phyloP scores from a whole-genome alignment of 1,284 basidiomycete genomes.

The Chiua sp. region DNA sequence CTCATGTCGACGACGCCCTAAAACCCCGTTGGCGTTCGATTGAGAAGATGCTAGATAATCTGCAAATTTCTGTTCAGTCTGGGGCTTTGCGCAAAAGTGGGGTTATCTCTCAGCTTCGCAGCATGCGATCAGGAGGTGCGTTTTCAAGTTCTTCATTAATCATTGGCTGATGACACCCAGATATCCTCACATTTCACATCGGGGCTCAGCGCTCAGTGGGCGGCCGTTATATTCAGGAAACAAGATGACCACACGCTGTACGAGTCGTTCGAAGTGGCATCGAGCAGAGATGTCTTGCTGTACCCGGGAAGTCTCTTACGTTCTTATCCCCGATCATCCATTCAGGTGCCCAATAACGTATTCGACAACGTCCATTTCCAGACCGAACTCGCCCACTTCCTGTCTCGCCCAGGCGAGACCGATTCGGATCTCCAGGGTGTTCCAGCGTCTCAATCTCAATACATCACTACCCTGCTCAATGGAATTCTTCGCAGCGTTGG shows the following conservation, averaged over 20 bases:
- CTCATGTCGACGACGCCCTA: not conserved
- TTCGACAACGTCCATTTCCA: conserved; percentile 11
- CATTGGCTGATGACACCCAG: not conserved
- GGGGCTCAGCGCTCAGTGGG: conserved; percentile 6
- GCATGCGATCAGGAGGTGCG: conserved; percentile 16
- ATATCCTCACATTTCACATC: conserved; percentile 22
- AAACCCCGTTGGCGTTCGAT: conserved; percentile 3
- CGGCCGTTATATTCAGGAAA: conserved; percentile 36
- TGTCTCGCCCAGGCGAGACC: conserved; percentile 5
- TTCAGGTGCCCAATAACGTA: conserved; percentile 6
- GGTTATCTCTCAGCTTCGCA: conserved; percentile 6
- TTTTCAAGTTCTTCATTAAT: no score
- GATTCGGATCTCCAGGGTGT: conserved; percentile 26
- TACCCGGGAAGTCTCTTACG: conserved; percentile 36
- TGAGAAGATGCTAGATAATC: conserved; percentile 6
- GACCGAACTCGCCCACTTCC: conserved; percentile 13
- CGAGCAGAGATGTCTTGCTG: conserved; percentile 24
- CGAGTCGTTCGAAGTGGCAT: no score
- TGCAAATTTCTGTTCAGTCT: not conserved
- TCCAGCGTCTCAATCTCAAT: conserved; percentile 44
- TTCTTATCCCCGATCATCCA: conserved; percentile 19
- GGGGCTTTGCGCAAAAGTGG: not conserved
- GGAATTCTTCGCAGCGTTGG: conserved; percentile 44
- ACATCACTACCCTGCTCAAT: conserved; percentile 46
- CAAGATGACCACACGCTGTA: conserved; percentile 17